Evolutionary conservation across 495 filamentous ascomycete species (phyloP).

Genomic region (Penicillium salamii): DNA sequence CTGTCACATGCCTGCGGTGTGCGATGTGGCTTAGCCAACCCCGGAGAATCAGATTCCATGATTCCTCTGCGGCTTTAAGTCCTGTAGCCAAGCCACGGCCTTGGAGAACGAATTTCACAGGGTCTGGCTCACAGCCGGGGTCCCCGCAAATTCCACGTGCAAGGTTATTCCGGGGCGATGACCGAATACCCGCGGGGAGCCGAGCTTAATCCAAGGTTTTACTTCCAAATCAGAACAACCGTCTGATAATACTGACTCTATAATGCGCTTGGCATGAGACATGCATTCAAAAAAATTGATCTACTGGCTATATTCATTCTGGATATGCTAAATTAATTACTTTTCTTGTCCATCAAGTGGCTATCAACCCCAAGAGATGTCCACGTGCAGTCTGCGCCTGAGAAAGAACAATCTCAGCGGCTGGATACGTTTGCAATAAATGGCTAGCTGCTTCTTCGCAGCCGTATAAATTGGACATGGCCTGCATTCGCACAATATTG

Average conservation of each 20-base stretch:
- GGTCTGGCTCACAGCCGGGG: not conserved
- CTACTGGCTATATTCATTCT: not conserved
- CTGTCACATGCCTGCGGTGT: conserved; percentile 12
- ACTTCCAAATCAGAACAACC: no score
- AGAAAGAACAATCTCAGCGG: conserved; percentile 7
- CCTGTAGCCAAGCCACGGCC: not conserved
- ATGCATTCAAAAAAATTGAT: no score
- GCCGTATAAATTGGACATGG: conserved; percentile 5
- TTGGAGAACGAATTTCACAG: not conserved
- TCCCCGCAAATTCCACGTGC: conserved; percentile 6
- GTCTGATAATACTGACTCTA: no score
- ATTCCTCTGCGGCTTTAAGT: not conserved
- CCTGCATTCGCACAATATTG: conserved; percentile 3
- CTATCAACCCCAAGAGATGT: not conserved
- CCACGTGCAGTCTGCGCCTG: conserved; percentile 6
- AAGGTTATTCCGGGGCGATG: not conserved
- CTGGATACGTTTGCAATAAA: conserved; percentile 7
- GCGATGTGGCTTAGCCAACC: not conserved
- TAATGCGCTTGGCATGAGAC: no score
- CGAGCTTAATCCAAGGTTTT: not conserved
- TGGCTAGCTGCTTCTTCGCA: conserved; percentile 6
- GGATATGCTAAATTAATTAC: not conserved
- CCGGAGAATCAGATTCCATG: not conserved
- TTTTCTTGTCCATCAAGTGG: not conserved
- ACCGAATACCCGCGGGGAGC: conserved; percentile 1